phyloP scores from a whole-genome alignment of 163 green algal genomes.

The Chlorella variabilis region DNA sequence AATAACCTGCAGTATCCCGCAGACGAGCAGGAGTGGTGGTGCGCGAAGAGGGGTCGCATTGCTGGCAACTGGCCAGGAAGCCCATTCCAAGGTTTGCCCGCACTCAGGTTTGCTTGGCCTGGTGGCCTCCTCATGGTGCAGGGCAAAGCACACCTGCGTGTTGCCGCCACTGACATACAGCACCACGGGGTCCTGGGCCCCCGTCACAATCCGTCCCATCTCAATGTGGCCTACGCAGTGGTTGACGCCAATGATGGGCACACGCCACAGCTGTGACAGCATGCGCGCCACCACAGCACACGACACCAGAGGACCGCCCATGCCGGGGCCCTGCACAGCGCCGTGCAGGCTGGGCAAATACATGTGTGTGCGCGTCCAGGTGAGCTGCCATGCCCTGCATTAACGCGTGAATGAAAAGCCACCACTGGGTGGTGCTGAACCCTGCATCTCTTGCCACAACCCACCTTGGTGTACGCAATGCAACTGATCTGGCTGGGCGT shows the following conservation, averaged over 20 bases:
- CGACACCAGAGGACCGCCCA: constrained; percentile 87
- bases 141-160: constrained; percentile 90
- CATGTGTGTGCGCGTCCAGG: no score
- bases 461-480: constrained; percentile 83
- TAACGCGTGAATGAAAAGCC: no score
- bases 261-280: constrained; percentile 83
- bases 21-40: no score
- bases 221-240: constrained; percentile 97
- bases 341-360: background rate
- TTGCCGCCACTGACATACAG: constrained; percentile 95
- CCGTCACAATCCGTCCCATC: constrained; percentile 91
- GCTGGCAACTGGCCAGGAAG: no score
- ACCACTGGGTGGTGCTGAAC: no score
- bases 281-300: constrained; percentile 88
- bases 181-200: constrained; percentile 88
- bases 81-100: no score
- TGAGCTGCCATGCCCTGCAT: no score
- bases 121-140: background rate
- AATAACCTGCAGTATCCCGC: constrained; percentile 77
- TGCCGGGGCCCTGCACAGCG: constrained; percentile 83
- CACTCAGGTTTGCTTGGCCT: no score
- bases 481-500: constrained; percentile 65
- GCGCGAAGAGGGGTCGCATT: no score
- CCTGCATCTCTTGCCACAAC: background rate
- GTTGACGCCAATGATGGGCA: constrained; percentile 90